A percentile compares a stretch with the other conserved stretches of the same genome.
Conservation (phyloP, 768 basidiomycete genomes). For the Ramaria sp. region DNA sequence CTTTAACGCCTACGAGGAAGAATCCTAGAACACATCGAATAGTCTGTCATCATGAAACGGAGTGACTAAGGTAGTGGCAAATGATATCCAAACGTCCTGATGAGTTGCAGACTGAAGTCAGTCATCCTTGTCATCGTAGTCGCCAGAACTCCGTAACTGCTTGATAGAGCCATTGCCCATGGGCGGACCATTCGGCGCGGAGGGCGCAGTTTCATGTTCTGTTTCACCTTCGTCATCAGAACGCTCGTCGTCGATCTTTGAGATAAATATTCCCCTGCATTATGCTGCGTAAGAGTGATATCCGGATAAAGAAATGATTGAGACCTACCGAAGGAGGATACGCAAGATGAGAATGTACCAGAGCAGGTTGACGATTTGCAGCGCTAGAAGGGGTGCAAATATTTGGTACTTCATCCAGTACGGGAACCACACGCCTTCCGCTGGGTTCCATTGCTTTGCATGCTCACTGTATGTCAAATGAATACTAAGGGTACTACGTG, state of each 20-base stretch:
- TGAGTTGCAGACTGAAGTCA: background rate
- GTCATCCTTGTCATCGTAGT: background rate
- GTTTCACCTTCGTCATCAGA: constrained; percentile 44
- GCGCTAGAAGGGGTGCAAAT: constrained; percentile 57
- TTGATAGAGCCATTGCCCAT: background rate
- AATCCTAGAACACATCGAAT: too few relatives aligned
- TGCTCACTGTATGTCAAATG: constrained; percentile 29
- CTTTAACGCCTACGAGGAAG: too few relatives aligned
- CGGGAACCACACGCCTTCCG: constrained; percentile 57
- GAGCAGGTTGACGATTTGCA: constrained; percentile 83
- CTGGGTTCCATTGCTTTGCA: constrained; percentile 45
- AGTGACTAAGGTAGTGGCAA: too few relatives aligned
- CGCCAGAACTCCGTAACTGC: background rate
- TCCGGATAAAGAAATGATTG: background rate
- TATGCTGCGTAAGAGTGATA: constrained; percentile 19
- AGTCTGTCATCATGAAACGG: too few relatives aligned
- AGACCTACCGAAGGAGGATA: constrained; percentile 57
- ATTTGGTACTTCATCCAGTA: constrained; percentile 80
- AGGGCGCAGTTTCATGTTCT: constrained; percentile 18
- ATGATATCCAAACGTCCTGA: too few relatives aligned
- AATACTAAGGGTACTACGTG: background rate
- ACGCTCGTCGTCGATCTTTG: constrained; percentile 52
- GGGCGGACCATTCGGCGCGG: background rate
- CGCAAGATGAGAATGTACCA: constrained; percentile 86
- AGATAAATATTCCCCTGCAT: constrained; percentile 35